A percentile compares a stretch with the other conserved stretches of the same genome.
Conservation (phyloP, 176 grass and related monocot genomes). For the Juncus inflexus region DNA sequence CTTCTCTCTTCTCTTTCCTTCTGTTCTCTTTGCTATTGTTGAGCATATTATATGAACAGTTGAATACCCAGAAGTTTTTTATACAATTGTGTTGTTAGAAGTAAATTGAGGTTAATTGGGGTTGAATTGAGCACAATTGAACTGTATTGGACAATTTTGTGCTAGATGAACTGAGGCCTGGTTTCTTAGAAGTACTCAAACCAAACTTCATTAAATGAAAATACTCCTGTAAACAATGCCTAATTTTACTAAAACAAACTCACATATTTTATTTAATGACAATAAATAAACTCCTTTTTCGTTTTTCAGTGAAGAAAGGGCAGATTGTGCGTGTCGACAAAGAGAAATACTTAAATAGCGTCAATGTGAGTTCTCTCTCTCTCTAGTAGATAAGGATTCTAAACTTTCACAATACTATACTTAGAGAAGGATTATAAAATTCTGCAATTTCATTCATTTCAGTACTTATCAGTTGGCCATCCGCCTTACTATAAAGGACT, state of each 20-base stretch:
- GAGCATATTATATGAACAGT: too few species aligned
- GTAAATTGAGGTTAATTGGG: too few species aligned
- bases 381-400: too few species aligned
- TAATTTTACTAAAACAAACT: not conserved
- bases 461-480: constrained; percentile 87
- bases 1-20: too few species aligned
- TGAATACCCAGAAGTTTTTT: too few species aligned
- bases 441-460: constrained; percentile 26
- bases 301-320: constrained; percentile 81
- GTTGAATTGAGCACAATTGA: too few species aligned
- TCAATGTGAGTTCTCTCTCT: constrained; percentile 43
- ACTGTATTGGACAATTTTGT: too few species aligned
- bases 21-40: too few species aligned
- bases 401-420: not conserved
- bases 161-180: not conserved
- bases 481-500: constrained; percentile 78
- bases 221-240: not conserved
- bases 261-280: not conserved
- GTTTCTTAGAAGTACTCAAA: not conserved
- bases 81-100: too few species aligned
- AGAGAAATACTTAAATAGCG: constrained; percentile 83
- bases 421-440: not conserved
- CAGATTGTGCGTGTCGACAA: constrained; percentile 93
- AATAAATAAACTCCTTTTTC: not conserved
- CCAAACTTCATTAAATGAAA: too few species aligned